phyloP scores from a whole-genome alignment of 2,329 filamentous ascomycete genomes.

The Amphichorda felina region DNA sequence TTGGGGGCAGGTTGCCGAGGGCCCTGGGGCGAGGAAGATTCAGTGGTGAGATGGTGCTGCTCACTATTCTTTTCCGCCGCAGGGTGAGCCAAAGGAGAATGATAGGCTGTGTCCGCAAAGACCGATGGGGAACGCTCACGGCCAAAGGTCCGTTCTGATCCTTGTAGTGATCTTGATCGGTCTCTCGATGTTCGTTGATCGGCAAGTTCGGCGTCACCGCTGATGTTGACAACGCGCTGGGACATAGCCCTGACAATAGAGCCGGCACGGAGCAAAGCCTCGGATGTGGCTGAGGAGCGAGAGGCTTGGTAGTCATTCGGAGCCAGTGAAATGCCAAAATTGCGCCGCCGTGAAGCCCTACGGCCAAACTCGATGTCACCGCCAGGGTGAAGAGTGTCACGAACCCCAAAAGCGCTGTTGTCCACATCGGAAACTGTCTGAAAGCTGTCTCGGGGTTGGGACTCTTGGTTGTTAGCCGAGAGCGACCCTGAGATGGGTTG shows the following conservation, averaged over 20 bases:
- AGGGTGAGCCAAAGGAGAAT: conserved; percentile 28
- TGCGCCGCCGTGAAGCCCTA: conserved; percentile 35
- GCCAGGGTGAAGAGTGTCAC: conserved; percentile 41
- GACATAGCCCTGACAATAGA: conserved; percentile 81
- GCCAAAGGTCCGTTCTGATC: conserved; percentile 17
- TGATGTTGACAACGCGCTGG: conserved; percentile 93
- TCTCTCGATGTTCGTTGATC: conserved; percentile 57
- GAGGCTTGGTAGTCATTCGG: conserved; percentile 43
- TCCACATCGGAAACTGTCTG: conserved; percentile 43
- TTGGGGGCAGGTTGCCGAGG: conserved; percentile 33
- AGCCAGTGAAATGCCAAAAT: conserved; percentile 43
- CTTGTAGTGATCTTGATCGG: conserved; percentile 45
- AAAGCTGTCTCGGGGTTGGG: conserved; percentile 39
- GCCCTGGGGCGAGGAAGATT: conserved; percentile 6
- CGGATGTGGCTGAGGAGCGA: conserved; percentile 46
- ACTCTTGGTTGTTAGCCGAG: conserved; percentile 24
- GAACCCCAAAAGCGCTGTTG: conserved; percentile 37
- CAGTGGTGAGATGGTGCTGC: conserved; percentile 9
- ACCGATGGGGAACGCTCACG: conserved; percentile 14
- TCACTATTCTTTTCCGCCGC: conserved; percentile 29
- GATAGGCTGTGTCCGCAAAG: conserved; percentile 37
- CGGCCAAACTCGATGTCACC: conserved; percentile 46
- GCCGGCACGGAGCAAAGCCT: conserved; percentile 56
- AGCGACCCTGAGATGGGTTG: conserved; percentile 43
- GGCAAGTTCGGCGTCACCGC: conserved; percentile 76